Evolutionary conservation across 441 rosid genomes (phyloP).

Genomic region (Populus trichocarpa): DNA sequence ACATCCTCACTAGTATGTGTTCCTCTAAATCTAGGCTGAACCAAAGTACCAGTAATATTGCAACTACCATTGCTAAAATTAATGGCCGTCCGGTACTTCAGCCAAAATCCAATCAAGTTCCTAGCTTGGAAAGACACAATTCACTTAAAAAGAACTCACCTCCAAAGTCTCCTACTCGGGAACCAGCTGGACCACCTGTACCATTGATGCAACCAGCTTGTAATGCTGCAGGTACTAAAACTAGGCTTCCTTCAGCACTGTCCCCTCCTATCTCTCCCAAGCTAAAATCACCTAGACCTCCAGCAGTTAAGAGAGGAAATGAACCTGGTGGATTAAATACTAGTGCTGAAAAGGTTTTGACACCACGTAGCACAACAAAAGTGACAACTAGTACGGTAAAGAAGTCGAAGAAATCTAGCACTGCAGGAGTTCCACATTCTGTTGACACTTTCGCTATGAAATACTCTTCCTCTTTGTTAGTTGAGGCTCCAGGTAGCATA

Average conservation of each 20-base stretch:
- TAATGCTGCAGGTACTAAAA: neutral
- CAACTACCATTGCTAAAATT: slow-evolving; percentile 12
- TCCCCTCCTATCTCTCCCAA: slow-evolving; percentile 63
- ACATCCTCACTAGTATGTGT: neutral
- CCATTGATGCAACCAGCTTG: slow-evolving; percentile 19
- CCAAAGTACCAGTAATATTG: neutral
- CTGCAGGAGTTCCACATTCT: neutral
- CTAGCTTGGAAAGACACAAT: slow-evolving; percentile 35
- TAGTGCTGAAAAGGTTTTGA: slow-evolving; percentile 28
- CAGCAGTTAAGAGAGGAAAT: slow-evolving; percentile 21
- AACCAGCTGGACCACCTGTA: neutral
- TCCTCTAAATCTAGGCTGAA: slow-evolving; percentile 13
- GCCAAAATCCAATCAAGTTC: slow-evolving; percentile 56
- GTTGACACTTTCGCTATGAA: slow-evolving; percentile 3
- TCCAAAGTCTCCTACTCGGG: slow-evolving; percentile 21
- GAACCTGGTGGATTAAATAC: slow-evolving; percentile 23
- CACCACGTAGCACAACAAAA: slow-evolving; percentile 20
- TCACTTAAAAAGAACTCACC: slow-evolving; percentile 42
- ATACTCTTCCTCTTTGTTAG: slow-evolving; percentile 21
- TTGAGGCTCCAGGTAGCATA: slow-evolving; percentile 57
- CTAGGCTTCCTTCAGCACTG: slow-evolving; percentile 21
- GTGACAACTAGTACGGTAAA: slow-evolving; percentile 18
- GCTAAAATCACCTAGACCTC: slow-evolving; percentile 35
- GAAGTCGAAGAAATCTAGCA: slow-evolving; percentile 15
- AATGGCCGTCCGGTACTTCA: slow-evolving; percentile 68